Evolutionary conservation across 2,329 filamentous ascomycete species (phyloP).

Genomic region (Mycogone perniciosa): DNA sequence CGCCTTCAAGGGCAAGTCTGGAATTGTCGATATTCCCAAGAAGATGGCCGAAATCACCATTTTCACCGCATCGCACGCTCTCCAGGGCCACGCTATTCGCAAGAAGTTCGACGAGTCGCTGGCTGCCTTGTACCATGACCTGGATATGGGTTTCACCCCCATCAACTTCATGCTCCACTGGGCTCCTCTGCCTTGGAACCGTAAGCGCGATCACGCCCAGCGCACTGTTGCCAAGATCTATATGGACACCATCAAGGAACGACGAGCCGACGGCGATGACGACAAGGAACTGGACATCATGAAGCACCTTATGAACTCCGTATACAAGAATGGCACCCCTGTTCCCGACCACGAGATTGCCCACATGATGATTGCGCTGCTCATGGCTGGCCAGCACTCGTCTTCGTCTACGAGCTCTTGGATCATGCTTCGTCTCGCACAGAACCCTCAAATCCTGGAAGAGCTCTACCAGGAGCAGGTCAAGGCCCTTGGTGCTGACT

Average conservation of each 20-base stretch:
- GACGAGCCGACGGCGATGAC: constrained; percentile 47
- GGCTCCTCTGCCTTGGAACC: constrained; percentile 84
- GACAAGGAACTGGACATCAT: constrained; percentile 69
- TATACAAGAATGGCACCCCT: constrained; percentile 73
- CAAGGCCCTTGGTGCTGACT: constrained; percentile 62
- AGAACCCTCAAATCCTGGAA: constrained; percentile 69
- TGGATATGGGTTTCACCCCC: constrained; percentile 83
- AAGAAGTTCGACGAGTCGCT: constrained; percentile 74
- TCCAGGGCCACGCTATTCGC: constrained; percentile 80
- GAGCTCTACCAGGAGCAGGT: constrained; percentile 81
- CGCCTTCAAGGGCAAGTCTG: constrained; percentile 60
- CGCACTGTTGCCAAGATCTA: constrained; percentile 75
- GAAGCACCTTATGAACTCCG: constrained; percentile 79
- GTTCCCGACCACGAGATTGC: constrained; percentile 82
- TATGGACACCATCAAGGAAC: constrained; percentile 71
- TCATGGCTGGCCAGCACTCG: constrained; percentile 89
- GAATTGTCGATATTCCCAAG: constrained; percentile 64
- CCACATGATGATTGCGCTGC: constrained; percentile 88
- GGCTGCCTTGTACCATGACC: constrained; percentile 76
- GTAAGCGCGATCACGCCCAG: constrained; percentile 72
- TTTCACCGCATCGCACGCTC: constrained; percentile 78
- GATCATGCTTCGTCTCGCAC: constrained; percentile 76
- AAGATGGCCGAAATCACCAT: constrained; percentile 83
- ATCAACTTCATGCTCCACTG: constrained; percentile 89
- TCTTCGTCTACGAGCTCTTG: constrained; percentile 78